A percentile compares a stretch with the other conserved stretches of the same genome.
Evolutionary conservation across 2,329 filamentous ascomycete genomes (phyloP).

Genomic region (Penicillium sp.): DNA sequence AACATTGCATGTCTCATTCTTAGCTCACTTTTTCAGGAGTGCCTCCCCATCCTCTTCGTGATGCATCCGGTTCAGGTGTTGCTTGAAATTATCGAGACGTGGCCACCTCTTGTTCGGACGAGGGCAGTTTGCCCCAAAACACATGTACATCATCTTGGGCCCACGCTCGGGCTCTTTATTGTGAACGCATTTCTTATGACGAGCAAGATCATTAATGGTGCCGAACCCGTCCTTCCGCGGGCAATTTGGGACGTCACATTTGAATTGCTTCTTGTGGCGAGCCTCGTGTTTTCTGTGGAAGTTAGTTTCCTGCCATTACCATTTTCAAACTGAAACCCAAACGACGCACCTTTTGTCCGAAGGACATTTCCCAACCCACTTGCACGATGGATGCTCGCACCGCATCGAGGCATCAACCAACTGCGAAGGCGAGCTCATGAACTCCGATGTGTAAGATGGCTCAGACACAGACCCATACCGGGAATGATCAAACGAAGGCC

Average conservation of each 20-base stretch:
- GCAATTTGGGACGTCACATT: conserved; percentile 62
- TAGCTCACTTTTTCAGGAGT: conserved; percentile 51
- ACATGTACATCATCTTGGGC: conserved; percentile 58
- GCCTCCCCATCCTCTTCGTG: conserved; percentile 44
- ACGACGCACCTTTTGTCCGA: conserved; percentile 43
- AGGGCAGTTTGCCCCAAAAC: conserved; percentile 57
- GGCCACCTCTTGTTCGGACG: conserved; percentile 71
- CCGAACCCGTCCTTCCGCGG: conserved; percentile 66
- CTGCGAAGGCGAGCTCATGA: conserved; percentile 53
- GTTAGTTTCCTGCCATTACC: conserved; percentile 8
- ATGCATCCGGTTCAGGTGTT: conserved; percentile 73
- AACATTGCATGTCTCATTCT: not conserved
- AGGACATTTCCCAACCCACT: conserved; percentile 40
- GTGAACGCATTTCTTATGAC: conserved; percentile 75
- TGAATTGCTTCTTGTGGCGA: conserved; percentile 67
- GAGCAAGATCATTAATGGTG: conserved; percentile 76
- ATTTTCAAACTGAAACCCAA: not conserved
- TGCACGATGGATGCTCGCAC: conserved; percentile 34
- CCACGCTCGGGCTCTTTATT: conserved; percentile 47
- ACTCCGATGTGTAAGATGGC: conserved; percentile 11
- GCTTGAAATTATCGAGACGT: conserved; percentile 80
- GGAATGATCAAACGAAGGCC: conserved; percentile 21
- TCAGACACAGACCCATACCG: conserved; percentile 11
- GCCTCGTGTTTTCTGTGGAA: conserved; percentile 68
- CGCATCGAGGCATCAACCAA: conserved; percentile 45